Conservation (phyloP, 2,329 filamentous ascomycete species). For the Rugonectria rugulosa region DNA sequence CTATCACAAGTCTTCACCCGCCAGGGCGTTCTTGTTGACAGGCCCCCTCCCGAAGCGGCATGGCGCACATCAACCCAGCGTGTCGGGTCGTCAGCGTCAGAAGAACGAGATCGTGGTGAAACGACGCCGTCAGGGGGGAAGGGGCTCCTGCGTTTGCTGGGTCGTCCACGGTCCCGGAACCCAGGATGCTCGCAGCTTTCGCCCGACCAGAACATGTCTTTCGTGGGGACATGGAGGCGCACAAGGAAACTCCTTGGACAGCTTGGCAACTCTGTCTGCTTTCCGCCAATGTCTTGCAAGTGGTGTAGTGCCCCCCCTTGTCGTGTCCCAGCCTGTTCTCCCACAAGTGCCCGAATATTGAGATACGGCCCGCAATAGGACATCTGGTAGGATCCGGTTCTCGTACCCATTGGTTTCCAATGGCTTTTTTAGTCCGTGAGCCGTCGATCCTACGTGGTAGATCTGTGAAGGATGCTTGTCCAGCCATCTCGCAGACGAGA, state of each 20-base stretch:
- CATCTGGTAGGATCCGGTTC: slow-evolving; percentile 16
- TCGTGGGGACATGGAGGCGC: slow-evolving; percentile 5
- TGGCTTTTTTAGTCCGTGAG: slow-evolving; percentile 12
- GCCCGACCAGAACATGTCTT: background rate
- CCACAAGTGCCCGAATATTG: slow-evolving; percentile 9
- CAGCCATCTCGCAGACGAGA: background rate
- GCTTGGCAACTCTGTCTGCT: slow-evolving; percentile 1
- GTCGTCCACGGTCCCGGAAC: slow-evolving; percentile 6
- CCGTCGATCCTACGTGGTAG: slow-evolving; percentile 22
- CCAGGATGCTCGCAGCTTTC: slow-evolving; percentile 1
- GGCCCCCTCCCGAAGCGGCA: slow-evolving; percentile 36
- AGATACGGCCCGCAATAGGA: slow-evolving; percentile 24
- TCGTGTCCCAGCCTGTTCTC: slow-evolving; percentile 7
- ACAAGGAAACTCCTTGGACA: slow-evolving; percentile 20
- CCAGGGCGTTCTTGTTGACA: slow-evolving; percentile 23
- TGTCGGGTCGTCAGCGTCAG: slow-evolving; percentile 36
- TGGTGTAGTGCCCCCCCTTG: slow-evolving; percentile 11
- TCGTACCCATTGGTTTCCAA: slow-evolving; percentile 22
- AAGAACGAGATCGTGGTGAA: slow-evolving; percentile 29
- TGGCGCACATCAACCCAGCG: slow-evolving; percentile 41
- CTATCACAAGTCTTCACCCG: slow-evolving; percentile 23
- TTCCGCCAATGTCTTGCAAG: slow-evolving; percentile 7
- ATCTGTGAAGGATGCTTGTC: slow-evolving; percentile 21
- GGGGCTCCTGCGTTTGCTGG: slow-evolving; percentile 15
- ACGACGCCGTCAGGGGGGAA: slow-evolving; percentile 25